These are phyloP conservation scores for Xanthoconium purpureum DNA, from an alignment of 768 basidiomycete species.

Conservation along the genomic window DNA sequence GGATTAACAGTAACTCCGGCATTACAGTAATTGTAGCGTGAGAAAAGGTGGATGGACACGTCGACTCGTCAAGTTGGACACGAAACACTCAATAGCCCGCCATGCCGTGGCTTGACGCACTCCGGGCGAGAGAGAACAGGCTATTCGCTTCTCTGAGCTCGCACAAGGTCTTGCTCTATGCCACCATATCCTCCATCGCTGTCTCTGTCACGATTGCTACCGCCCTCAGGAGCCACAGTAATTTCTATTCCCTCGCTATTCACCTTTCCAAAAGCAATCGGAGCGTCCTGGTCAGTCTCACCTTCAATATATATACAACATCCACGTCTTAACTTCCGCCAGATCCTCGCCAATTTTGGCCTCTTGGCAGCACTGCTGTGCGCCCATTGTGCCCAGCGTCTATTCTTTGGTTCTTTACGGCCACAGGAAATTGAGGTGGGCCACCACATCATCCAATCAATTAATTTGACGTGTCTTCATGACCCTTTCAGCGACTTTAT, in stretches of 20 bases:
- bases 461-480: neutral
- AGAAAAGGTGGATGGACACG: slow-evolving; percentile 17
- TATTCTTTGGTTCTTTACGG: slow-evolving; percentile 90
- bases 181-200: slow-evolving; percentile 60
- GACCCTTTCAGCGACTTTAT: slow-evolving; percentile 76
- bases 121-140: slow-evolving; percentile 52
- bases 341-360: slow-evolving; percentile 92
- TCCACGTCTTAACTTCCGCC: slow-evolving; percentile 1
- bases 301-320: neutral
- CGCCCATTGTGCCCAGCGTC: slow-evolving; percentile 73
- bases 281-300: slow-evolving; percentile 74
- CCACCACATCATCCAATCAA: neutral
- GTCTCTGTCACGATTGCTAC: slow-evolving; percentile 73
- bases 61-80: neutral
- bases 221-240: slow-evolving; percentile 78
- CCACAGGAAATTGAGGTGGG: slow-evolving; percentile 89
- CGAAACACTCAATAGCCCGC: neutral
- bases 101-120: slow-evolving; percentile 51
- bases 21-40: slow-evolving; percentile 4
- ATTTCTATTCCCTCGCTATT: slow-evolving; percentile 93
- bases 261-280: slow-evolving; percentile 90
- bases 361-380: slow-evolving; percentile 72
- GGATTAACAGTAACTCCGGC: neutral
- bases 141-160: slow-evolving; percentile 50
- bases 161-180: slow-evolving; percentile 69